Conservation (phyloP, 139 green algal genomes). For the Trebouxia sp. region DNA sequence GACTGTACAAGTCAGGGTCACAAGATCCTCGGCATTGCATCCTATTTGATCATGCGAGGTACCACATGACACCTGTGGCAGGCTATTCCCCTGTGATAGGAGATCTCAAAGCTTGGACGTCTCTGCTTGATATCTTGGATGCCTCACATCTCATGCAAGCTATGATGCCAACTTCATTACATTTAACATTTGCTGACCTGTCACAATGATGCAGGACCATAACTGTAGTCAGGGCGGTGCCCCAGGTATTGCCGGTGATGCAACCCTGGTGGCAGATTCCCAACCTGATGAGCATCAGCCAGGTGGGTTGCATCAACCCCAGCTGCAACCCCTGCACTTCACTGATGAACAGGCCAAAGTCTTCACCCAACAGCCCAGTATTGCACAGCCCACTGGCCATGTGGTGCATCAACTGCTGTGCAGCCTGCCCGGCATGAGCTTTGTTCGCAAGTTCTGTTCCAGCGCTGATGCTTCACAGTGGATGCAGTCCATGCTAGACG, state of each 20-base stretch:
- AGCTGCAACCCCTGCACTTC: neutral
- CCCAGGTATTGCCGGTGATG: neutral
- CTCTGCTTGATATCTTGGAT: no score
- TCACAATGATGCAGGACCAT: no score
- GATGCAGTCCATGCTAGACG: constrained; percentile 13
- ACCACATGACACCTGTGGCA: no score
- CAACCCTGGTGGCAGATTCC: neutral
- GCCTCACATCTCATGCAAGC: no score
- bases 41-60: no score
- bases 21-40: no score
- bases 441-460: neutral
- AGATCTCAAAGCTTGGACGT: no score
- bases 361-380: constrained; percentile 17
- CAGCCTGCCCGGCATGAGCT: neutral
- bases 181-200: no score
- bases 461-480: neutral
- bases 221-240: no score
- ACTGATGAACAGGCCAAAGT: neutral
- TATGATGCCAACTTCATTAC: no score
- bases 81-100: no score
- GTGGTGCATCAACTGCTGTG: neutral
- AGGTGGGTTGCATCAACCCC: neutral
- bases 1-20: no score
- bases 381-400: neutral
- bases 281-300: neutral